phyloP scores from a whole-genome alignment of 2,329 filamentous ascomycete genomes.

The Colletotrichum viniferum region DNA sequence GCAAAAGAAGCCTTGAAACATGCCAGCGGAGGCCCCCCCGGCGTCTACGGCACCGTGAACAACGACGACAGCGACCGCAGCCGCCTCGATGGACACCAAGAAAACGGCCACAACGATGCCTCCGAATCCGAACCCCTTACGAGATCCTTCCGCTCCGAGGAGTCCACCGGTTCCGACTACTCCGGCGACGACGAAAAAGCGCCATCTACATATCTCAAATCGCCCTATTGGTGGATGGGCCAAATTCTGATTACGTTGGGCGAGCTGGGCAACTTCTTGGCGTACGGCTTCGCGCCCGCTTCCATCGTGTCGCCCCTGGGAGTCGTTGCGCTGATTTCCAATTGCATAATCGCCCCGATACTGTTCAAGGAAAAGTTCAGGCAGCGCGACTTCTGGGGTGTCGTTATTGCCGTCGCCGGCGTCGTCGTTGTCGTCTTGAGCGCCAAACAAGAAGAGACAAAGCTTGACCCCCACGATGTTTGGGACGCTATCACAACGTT shows the following conservation, averaged over 20 bases:
- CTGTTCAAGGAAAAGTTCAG: constrained; percentile 93
- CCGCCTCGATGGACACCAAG: not conserved
- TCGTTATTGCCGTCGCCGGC: constrained; percentile 83
- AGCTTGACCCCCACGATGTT: constrained; percentile 88
- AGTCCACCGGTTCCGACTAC: constrained; percentile 41
- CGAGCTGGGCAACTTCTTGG: constrained; percentile 94
- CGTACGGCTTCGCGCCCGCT: constrained; percentile 95
- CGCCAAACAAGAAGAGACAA: constrained; percentile 86
- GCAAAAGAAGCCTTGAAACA: constrained; percentile 59
- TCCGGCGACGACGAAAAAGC: constrained; percentile 38
- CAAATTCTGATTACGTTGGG: constrained; percentile 92
- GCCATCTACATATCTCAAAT: constrained; percentile 79
- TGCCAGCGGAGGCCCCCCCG: constrained; percentile 31
- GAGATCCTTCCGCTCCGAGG: constrained; percentile 51
- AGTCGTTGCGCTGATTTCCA: constrained; percentile 95
- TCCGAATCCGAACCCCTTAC: constrained; percentile 58
- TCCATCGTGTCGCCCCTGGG: constrained; percentile 96
- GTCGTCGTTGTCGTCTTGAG: constrained; percentile 93
- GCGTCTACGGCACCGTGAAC: constrained; percentile 39
- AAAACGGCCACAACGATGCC: constrained; percentile 31
- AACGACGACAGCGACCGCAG: constrained; percentile 2
- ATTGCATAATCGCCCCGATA: constrained; percentile 94
- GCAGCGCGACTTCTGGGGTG: constrained; percentile 82
- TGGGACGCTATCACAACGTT: constrained; percentile 86
- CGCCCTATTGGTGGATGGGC: constrained; percentile 95